phyloP scores from a whole-genome alignment of 1,284 basidiomycete species.

The Melampsora medusae region DNA sequence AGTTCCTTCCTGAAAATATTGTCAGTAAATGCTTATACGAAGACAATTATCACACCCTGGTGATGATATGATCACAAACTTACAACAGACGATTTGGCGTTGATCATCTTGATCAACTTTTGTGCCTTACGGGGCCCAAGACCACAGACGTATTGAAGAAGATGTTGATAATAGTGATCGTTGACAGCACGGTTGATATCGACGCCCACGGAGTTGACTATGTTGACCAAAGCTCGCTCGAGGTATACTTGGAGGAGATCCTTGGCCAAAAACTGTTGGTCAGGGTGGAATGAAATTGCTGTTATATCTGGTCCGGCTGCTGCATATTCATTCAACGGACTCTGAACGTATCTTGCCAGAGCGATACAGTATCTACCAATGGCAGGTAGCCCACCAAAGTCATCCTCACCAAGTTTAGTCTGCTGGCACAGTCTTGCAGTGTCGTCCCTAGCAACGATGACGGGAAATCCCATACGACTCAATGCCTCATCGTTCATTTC shows the following conservation, averaged over 20 bases:
- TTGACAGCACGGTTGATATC: conserved; percentile 89
- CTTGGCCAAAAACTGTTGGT: conserved; percentile 74
- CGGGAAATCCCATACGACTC: conserved; percentile 60
- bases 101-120: conserved; percentile 76
- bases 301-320: conserved; percentile 76
- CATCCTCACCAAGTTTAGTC: conserved; percentile 77
- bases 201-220: conserved; percentile 87
- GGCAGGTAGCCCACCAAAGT: conserved; percentile 76
- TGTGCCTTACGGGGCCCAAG: conserved; percentile 93
- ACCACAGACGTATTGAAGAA: conserved; percentile 87
- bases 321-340: conserved; percentile 87
- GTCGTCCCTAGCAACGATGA: conserved; percentile 84
- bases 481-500: conserved; percentile 23
- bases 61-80: conserved; percentile 47
- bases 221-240: conserved; percentile 83
- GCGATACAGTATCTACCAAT: conserved; percentile 93
- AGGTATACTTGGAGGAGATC: conserved; percentile 79
- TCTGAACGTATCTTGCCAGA: conserved; percentile 87
- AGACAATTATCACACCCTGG: conserved; percentile 30
- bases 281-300: conserved; percentile 75
- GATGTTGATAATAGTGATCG: conserved; percentile 79
- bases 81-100: conserved; percentile 62
- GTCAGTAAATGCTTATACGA: conserved; percentile 47
- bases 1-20: conserved; percentile 67
- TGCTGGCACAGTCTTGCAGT: conserved; percentile 92